Percentiles rank a stretch among this genome's conserved stretches.
phyloP scores from a whole-genome alignment of 768 basidiomycete genomes.

The Boletus insuetus region DNA sequence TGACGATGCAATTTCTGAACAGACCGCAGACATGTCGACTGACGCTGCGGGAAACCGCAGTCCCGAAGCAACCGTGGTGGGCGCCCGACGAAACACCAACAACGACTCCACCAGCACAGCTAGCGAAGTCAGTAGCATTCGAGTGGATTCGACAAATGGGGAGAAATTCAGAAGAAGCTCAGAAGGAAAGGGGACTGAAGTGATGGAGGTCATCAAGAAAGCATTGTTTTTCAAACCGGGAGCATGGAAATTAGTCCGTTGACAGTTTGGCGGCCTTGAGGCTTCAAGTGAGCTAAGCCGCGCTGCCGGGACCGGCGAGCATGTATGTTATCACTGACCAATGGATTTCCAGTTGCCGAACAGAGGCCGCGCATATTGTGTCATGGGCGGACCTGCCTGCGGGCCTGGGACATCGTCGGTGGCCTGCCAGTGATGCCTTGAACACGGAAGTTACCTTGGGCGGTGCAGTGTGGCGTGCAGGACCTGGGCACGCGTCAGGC shows the following conservation, averaged over 20 bases:
- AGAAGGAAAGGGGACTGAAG: neutral
- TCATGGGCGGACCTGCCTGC: neutral
- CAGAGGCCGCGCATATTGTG: neutral
- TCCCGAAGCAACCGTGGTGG: neutral
- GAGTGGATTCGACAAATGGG: neutral
- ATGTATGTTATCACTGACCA: conserved; percentile 3
- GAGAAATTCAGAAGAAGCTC: conserved; percentile 3
- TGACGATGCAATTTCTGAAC: conserved; percentile 20
- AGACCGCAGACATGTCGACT: conserved; percentile 10
- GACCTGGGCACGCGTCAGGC: conserved; percentile 22
- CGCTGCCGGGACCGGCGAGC: neutral
- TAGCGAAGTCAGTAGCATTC: conserved; percentile 6
- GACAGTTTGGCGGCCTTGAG: conserved; percentile 9
- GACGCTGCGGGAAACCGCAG: neutral
- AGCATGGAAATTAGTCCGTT: neutral
- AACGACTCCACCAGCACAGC: conserved; percentile 7
- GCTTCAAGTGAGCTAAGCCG: neutral
- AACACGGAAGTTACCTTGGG: conserved; percentile 11
- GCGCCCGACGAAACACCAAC: neutral
- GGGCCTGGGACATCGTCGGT: neutral
- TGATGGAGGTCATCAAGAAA: conserved; percentile 4
- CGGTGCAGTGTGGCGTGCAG: conserved; percentile 12
- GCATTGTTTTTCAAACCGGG: conserved; percentile 8
- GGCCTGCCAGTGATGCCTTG: neutral
- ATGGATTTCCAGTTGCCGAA: neutral